Evolutionary conservation across 441 rosid species (phyloP).

Genomic region (Theobroma grandiflorum): DNA sequence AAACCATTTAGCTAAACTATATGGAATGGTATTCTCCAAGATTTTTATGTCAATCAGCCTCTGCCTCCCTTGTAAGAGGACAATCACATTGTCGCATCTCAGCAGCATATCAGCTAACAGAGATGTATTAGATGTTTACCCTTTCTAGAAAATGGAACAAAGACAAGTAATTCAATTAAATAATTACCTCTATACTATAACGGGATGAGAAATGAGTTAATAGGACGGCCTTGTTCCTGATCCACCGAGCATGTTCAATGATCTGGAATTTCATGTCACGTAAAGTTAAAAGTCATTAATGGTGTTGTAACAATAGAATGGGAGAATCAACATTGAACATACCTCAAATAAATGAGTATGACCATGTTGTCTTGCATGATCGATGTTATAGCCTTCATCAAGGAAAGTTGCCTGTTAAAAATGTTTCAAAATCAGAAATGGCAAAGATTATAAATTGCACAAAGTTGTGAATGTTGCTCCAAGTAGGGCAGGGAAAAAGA

Average conservation of each 20-base stretch:
- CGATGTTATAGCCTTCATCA: constrained; percentile 65
- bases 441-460: neutral
- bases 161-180: constrained; percentile 22
- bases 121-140: neutral
- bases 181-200: constrained; percentile 76
- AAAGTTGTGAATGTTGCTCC: constrained; percentile 7
- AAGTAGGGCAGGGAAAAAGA: neutral
- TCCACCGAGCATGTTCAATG: constrained; percentile 87
- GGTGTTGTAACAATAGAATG: neutral
- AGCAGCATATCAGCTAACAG: neutral
- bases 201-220: constrained; percentile 95
- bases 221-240: constrained; percentile 74
- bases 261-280: constrained; percentile 55
- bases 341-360: constrained; percentile 84
- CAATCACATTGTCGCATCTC: neutral
- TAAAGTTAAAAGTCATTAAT: neutral
- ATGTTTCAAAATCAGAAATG: constrained; percentile 18
- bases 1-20: neutral
- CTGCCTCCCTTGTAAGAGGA: neutral
- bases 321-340: constrained; percentile 28
- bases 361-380: constrained; percentile 75
- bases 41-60: constrained; percentile 1
- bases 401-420: constrained; percentile 81
- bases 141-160: neutral
- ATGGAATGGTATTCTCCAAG: neutral